phyloP scores from a whole-genome alignment of 2,329 filamentous ascomycete genomes.

The Paraphoma chrysanthemicola region DNA sequence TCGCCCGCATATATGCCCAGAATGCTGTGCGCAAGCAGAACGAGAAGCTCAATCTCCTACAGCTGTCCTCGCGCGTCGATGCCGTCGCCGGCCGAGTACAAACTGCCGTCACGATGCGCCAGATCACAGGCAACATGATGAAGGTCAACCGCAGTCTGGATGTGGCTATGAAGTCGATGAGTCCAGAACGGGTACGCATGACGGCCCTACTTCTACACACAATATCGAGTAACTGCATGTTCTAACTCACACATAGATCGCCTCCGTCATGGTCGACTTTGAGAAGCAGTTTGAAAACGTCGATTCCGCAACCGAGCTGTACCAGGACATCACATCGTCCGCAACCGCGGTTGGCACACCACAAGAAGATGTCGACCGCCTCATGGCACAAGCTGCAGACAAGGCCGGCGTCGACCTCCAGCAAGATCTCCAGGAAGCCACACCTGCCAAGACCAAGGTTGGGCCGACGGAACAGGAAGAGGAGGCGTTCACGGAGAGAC shows the following conservation, averaged over 20 bases:
- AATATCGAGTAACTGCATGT: neutral
- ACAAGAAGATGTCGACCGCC: constrained; percentile 84
- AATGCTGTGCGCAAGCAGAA: constrained; percentile 70
- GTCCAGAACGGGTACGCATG: constrained; percentile 63
- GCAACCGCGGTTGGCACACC: constrained; percentile 77
- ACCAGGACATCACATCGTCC: constrained; percentile 83
- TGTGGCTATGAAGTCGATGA: constrained; percentile 68
- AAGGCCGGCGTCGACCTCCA: constrained; percentile 85
- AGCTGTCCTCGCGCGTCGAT: constrained; percentile 65
- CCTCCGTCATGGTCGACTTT: constrained; percentile 71
- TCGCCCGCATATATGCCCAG: constrained; percentile 69
- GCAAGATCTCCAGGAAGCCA: constrained; percentile 71
- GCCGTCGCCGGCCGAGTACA: constrained; percentile 67
- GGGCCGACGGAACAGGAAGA: constrained; percentile 80
- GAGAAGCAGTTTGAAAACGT: constrained; percentile 64
- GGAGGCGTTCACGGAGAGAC: constrained; percentile 70
- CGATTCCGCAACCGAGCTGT: constrained; percentile 68
- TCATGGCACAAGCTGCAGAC: constrained; percentile 85
- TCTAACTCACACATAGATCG: constrained; percentile 55
- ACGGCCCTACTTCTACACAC: neutral
- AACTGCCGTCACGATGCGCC: constrained; percentile 68
- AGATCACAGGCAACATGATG: constrained; percentile 67
- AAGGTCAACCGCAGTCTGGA: constrained; percentile 70
- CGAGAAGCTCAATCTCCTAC: constrained; percentile 66
- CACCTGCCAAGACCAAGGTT: constrained; percentile 62